Evolutionary conservation across 768 basidiomycete genomes (phyloP), one percentile per base, ranked within the genome.

Genomic region (Mycena rebaudengoi): DNA sequence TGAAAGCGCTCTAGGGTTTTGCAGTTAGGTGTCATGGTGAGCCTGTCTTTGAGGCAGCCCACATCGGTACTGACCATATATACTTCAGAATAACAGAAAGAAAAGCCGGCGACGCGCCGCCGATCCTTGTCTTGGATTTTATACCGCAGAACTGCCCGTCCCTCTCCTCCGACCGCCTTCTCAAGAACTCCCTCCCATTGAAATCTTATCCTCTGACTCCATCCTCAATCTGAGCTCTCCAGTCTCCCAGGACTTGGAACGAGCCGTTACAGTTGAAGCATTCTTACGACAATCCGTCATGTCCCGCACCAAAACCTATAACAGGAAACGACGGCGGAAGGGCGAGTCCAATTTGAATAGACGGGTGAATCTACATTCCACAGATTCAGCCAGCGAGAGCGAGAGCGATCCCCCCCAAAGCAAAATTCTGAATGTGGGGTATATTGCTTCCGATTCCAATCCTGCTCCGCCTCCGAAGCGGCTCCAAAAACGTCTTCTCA

Each of bases 61-160:
- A n/a, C n/a, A n/a, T n/a, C n/a, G n/a, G n/a, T n/a, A n/a, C n/a
- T n/a, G n/a, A n/a, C n/a, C n/a, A n/a, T n/a, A n/a, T n/a, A n/a
- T n/a, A n/a, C n/a, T n/a, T n/a, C n/a, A n/a, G n/a, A 35, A 51
- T 30, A 52, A 35, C 21, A 18, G 62, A 56, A 44, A 54, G 48
- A 62, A 59, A 50, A 53, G 50, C 18, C 62, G 62, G 60, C 60
- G 65, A 5, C 55, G 45, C 1, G 65, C 65, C 0, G 65, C 65
- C 2, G 65, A 66, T 25, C 70, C 44, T 58, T 67, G 54, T 64
- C 60, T 66, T 2, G 60, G 65, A 28, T 66, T 62, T 29, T 66
- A 66, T 25, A n/a, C n/a, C n/a, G n/a, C n/a, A n/a, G 20, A 56
- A 23, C 21, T 41, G 13, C 40, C 62, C 21, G 51, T 35, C 11